phyloP scores from a whole-genome alignment of 306 rosid species.

The Lathyrus aphaca region DNA sequence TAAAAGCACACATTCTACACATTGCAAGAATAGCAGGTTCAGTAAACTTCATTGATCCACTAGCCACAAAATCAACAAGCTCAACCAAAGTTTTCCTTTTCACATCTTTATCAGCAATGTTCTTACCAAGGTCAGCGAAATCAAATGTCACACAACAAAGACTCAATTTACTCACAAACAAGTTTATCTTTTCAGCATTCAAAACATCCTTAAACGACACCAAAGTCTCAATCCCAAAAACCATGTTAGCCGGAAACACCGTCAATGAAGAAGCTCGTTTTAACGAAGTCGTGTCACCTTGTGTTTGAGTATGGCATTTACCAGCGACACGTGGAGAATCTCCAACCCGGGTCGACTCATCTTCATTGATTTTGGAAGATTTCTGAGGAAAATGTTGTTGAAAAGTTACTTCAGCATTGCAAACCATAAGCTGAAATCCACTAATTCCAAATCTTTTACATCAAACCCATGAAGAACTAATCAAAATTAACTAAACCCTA shows the following conservation, averaged over 20 bases:
- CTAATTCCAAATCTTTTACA: constrained; percentile 38
- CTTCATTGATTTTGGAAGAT: constrained; percentile 58
- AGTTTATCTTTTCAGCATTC: constrained; percentile 48
- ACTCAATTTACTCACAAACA: constrained; percentile 55
- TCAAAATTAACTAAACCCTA: constrained; percentile 10
- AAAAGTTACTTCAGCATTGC: constrained; percentile 83
- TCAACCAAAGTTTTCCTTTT: constrained; percentile 50
- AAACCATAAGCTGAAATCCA: constrained; percentile 39
- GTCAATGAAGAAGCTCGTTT: constrained; percentile 72
- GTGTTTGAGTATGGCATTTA: constrained; percentile 45
- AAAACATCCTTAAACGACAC: constrained; percentile 55
- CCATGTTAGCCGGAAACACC: constrained; percentile 56
- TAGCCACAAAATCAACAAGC: constrained; percentile 52
- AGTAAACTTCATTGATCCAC: constrained; percentile 47
- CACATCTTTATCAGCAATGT: constrained; percentile 46
- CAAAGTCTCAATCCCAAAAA: constrained; percentile 53
- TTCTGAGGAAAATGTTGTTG: constrained; percentile 77
- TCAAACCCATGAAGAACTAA: constrained; percentile 44
- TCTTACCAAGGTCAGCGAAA: constrained; percentile 48
- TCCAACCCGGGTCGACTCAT: constrained; percentile 37
- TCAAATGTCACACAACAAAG: constrained; percentile 54
- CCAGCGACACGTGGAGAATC: constrained; percentile 46
- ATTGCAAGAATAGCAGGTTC: constrained; percentile 52
- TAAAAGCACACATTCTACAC: constrained; percentile 52
- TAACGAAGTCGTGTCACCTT: constrained; percentile 46